Conservation (phyloP, 768 basidiomycete species). For the Agrocybe chaxingu region DNA sequence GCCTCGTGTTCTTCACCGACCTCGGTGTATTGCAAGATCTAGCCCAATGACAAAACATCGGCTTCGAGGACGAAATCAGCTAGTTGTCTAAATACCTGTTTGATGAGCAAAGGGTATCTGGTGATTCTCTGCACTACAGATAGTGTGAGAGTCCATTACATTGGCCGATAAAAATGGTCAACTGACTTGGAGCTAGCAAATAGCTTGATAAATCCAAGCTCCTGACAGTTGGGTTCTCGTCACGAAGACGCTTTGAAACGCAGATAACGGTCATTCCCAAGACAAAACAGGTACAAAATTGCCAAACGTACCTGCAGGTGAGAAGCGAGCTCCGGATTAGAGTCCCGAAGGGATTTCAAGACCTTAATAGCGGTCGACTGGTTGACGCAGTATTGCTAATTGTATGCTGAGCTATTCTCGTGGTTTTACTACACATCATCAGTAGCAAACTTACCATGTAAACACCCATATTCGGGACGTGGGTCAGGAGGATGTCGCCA, state of each 20-base stretch:
- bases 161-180: background rate
- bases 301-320: slow-evolving; percentile 59
- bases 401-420: background rate
- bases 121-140: slow-evolving; percentile 89
- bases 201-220: slow-evolving; percentile 90
- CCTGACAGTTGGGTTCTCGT: slow-evolving; percentile 66
- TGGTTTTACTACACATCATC: background rate
- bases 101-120: slow-evolving; percentile 86
- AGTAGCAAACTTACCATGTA: slow-evolving; percentile 59
- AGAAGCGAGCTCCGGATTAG: slow-evolving; percentile 58
- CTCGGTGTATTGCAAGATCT: slow-evolving; percentile 82
- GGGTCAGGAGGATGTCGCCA: slow-evolving; percentile 75
- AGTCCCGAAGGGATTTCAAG: slow-evolving; percentile 68
- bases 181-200: slow-evolving; percentile 84
- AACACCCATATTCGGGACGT: slow-evolving; percentile 74
- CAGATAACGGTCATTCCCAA: background rate
- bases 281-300: background rate
- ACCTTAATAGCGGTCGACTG: slow-evolving; percentile 76
- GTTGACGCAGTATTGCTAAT: slow-evolving; percentile 86
- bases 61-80: background rate
- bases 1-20: slow-evolving; percentile 54
- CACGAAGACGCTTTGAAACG: slow-evolving; percentile 60
- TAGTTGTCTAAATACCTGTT: slow-evolving; percentile 43
- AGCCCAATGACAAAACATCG: background rate
- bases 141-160: background rate